Conservation (phyloP, 2,329 filamentous ascomycete species). For the Aurifilum marmelostoma region DNA sequence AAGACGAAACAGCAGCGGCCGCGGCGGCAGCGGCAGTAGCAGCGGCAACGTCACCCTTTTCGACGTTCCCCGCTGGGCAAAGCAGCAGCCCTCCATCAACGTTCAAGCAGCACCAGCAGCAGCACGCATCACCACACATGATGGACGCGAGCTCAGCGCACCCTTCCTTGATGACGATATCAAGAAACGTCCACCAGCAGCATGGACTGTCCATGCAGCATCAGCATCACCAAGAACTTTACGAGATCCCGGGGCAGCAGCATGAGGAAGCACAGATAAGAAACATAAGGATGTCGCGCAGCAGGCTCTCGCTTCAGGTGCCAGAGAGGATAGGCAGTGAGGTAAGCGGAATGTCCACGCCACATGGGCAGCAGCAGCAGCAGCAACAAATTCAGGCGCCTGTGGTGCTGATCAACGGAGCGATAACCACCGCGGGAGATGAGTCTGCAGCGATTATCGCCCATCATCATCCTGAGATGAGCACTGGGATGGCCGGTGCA, state of each 20-base stretch:
- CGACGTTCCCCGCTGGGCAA: conserved; percentile 63
- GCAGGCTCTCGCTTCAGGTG: conserved; percentile 63
- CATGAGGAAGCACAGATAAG: conserved; percentile 11
- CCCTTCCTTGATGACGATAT: conserved; percentile 6
- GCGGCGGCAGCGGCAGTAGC: conserved; percentile 2
- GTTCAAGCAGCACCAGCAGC: conserved; percentile 13
- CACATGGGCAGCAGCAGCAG: conserved; percentile 21
- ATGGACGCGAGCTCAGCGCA: conserved; percentile 1
- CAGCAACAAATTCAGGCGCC: conserved; percentile 25
- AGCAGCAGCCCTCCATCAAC: conserved; percentile 46
- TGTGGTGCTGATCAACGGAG: conserved; percentile 39
- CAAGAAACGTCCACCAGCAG: conserved; percentile 4
- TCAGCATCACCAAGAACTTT: conserved; percentile 13
- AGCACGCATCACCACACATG: conserved; percentile 20
- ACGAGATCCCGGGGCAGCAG: conserved; percentile 10
- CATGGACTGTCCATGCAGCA: conserved; percentile 13
- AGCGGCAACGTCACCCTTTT: conserved; percentile 57
- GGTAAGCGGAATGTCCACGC: conserved; percentile 38
- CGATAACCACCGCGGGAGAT: conserved; percentile 9
- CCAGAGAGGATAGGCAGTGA: conserved; percentile 45
- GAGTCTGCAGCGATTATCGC: background rate
- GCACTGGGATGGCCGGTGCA: background rate
- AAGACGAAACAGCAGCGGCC: background rate
- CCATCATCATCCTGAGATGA: conserved; percentile 1
- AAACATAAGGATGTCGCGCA: conserved; percentile 43